Conservation (phyloP, 148 eudicot genomes). For the Vaccinium darrowii region DNA sequence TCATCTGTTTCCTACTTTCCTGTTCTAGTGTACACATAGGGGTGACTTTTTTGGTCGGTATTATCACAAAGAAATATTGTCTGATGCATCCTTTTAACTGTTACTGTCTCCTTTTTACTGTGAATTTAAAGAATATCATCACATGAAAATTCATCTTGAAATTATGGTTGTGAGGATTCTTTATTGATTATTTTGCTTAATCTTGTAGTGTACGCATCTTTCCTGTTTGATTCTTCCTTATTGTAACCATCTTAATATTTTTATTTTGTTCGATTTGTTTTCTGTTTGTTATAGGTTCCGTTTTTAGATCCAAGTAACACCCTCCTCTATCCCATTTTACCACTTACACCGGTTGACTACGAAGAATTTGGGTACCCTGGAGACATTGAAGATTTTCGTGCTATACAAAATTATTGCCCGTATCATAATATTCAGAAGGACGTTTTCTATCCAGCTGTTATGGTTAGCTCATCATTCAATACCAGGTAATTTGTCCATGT, state of each 20-base stretch:
- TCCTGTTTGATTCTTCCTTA: background rate
- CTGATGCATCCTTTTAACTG: background rate
- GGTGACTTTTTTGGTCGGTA: background rate
- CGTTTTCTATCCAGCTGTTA: slow-evolving; percentile 67
- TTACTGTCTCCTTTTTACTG: background rate
- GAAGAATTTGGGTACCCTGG: slow-evolving; percentile 93
- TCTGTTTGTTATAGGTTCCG: slow-evolving; percentile 59
- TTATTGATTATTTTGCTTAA: background rate
- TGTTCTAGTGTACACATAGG: background rate
- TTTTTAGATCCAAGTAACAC: slow-evolving; percentile 86
- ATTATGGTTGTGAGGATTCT: background rate
- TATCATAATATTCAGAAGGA: slow-evolving; percentile 76
- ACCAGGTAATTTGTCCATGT: slow-evolving; percentile 52
- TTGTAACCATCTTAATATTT: background rate
- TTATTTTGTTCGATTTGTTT: background rate
- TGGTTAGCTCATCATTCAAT: slow-evolving; percentile 73
- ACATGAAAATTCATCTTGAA: background rate
- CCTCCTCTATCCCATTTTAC: slow-evolving; percentile 75
- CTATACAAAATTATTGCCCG: slow-evolving; percentile 73
- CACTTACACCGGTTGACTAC: slow-evolving; percentile 71
- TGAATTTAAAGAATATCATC: background rate
- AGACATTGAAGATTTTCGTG: slow-evolving; percentile 74
- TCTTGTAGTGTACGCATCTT: background rate
- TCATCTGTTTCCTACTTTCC: background rate
- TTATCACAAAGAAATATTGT: background rate